phyloP scores from a whole-genome alignment of 257 asterid species.

The Oldenlandia corymbosa region DNA sequence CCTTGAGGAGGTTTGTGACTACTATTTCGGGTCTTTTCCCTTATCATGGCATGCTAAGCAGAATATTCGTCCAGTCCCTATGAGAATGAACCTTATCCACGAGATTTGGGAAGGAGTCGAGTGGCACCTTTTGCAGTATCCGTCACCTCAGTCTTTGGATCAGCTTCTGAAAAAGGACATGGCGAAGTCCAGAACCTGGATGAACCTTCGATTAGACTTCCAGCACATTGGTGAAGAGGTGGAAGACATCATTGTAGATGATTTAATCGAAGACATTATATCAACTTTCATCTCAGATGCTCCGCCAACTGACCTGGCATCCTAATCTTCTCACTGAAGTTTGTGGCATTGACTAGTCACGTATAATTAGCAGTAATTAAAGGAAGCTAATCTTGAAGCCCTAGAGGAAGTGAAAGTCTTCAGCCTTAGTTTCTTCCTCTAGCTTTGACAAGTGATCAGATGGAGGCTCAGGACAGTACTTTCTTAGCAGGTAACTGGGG shows the following conservation, averaged over 20 bases:
- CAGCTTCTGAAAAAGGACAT: conserved; percentile 58
- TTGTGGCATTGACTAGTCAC: conserved; percentile 24
- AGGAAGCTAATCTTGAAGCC: not conserved
- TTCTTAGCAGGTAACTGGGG: conserved; percentile 1
- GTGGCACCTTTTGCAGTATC: conserved; percentile 36
- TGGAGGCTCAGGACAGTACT: conserved; percentile 9
- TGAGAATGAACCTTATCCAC: conserved; percentile 70
- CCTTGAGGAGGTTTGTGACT: conserved; percentile 54
- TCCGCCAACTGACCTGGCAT: conserved; percentile 16
- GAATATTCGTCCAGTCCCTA: conserved; percentile 43
- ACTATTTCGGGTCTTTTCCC: conserved; percentile 46
- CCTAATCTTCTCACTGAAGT: conserved; percentile 24
- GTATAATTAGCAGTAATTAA: not conserved
- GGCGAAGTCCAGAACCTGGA: conserved; percentile 53
- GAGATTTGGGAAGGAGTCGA: conserved; percentile 79
- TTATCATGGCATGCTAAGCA: conserved; percentile 29
- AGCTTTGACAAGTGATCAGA: conserved; percentile 7
- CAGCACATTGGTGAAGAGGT: conserved; percentile 50
- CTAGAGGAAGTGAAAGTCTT: not conserved
- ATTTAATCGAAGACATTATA: conserved; percentile 54
- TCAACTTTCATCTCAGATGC: conserved; percentile 30
- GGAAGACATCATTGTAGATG: conserved; percentile 52
- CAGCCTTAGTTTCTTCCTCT: not conserved
- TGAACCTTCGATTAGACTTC: conserved; percentile 43
- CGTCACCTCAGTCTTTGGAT: conserved; percentile 50